phyloP scores from a whole-genome alignment of 306 rosid genomes.

The Adenanthera pavonina region DNA sequence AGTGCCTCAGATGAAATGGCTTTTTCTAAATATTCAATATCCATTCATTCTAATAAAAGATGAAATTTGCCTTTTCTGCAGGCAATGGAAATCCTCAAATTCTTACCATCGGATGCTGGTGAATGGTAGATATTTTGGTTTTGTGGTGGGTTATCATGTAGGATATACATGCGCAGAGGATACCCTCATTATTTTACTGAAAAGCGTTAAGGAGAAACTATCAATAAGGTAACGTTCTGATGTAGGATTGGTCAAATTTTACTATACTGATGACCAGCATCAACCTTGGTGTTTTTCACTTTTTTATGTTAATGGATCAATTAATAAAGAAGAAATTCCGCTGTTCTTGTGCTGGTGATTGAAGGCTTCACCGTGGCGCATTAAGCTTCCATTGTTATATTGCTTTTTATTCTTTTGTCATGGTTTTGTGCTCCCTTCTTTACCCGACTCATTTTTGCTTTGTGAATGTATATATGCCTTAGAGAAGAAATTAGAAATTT shows the following conservation, averaged over 20 bases:
- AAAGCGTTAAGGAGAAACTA: constrained; percentile 6
- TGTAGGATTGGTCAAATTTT: constrained; percentile 43
- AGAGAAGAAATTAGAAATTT: constrained; percentile 31
- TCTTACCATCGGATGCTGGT: constrained; percentile 42
- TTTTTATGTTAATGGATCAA: constrained; percentile 47
- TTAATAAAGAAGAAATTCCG: constrained; percentile 47
- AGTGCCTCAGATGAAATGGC: background rate
- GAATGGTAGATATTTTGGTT: constrained; percentile 31
- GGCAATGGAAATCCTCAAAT: constrained; percentile 43
- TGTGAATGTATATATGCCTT: background rate
- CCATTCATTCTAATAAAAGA: background rate
- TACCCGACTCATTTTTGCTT: constrained; percentile 31
- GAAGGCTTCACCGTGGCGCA: constrained; percentile 33
- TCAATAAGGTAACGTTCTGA: constrained; percentile 40
- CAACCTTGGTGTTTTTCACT: constrained; percentile 34
- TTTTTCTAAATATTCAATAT: background rate
- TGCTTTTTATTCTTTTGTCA: constrained; percentile 37
- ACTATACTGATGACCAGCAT: constrained; percentile 47
- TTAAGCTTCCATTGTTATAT: constrained; percentile 28
- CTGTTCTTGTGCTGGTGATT: constrained; percentile 47
- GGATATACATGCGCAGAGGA: background rate
- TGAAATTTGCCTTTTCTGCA: constrained; percentile 39
- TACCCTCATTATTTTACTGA: constrained; percentile 32
- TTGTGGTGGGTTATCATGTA: constrained; percentile 31
- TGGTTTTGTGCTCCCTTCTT: constrained; percentile 50